These are phyloP conservation scores for Arthrobotrys sphaeroides DNA, from an alignment of 2,329 filamentous ascomycete species.

Conservation along the genomic window DNA sequence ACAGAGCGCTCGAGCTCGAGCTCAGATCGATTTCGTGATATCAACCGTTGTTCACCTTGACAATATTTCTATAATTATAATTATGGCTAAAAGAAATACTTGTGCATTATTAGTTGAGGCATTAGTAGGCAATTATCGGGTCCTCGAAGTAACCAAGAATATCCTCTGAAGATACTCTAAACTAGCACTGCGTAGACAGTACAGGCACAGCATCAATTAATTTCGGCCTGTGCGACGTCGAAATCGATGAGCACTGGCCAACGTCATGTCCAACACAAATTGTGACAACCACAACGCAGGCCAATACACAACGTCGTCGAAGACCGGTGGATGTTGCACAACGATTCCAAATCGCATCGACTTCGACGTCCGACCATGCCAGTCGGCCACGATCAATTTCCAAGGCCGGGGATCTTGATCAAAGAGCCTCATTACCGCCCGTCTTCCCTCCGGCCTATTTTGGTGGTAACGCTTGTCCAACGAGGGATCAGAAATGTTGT, in stretches of 20 bases:
- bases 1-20: no score
- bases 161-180: no score
- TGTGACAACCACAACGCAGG: conserved; percentile 11
- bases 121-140: no score
- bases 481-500: conserved; percentile 22
- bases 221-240: neutral
- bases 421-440: conserved; percentile 8
- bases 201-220: no score
- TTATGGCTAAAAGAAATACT: no score
- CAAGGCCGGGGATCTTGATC: neutral
- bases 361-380: neutral
- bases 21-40: no score
- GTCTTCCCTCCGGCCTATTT: conserved; percentile 23
- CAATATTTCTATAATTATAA: no score
- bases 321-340: conserved; percentile 15
- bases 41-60: no score
- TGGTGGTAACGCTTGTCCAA: conserved; percentile 7
- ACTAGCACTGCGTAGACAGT: no score
- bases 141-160: no score
- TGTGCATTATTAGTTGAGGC: no score
- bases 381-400: neutral
- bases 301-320: neutral
- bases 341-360: conserved; percentile 14
- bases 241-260: neutral
- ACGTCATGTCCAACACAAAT: conserved; percentile 25